Conservation (phyloP, 345 rosid species). For the Salix brachista region DNA sequence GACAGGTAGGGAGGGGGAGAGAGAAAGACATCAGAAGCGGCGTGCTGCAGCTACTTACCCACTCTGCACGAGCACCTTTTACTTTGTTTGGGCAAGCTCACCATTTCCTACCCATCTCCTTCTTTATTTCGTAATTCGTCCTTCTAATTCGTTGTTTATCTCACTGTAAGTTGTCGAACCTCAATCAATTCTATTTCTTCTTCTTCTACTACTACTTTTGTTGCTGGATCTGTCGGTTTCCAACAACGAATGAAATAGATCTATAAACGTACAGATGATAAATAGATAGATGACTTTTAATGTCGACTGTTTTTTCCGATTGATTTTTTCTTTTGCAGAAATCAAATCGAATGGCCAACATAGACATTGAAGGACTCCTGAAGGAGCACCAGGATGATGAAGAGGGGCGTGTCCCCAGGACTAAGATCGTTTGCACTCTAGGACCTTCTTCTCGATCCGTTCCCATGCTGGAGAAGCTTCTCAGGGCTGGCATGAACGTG, state of each 20-base stretch:
- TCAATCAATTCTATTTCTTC: background rate
- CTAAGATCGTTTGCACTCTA: conserved; percentile 90
- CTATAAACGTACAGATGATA: background rate
- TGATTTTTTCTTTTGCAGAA: background rate
- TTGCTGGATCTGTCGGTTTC: background rate
- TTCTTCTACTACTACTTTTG: background rate
- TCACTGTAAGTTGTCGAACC: background rate
- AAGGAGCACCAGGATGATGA: conserved; percentile 45
- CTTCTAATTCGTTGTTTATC: background rate
- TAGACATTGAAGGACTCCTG: conserved; percentile 77
- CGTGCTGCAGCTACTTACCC: background rate
- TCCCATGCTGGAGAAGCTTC: conserved; percentile 79
- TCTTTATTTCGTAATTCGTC: background rate
- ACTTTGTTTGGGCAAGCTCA: background rate
- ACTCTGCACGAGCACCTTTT: background rate
- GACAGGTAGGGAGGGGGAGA: background rate
- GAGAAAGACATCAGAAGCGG: background rate
- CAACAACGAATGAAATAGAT: background rate
- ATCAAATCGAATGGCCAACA: conserved; percentile 59
- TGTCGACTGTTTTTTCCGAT: background rate
- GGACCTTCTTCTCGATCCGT: conserved; percentile 91
- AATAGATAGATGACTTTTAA: background rate
- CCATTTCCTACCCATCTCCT: background rate
- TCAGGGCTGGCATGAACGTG: conserved; percentile 92
- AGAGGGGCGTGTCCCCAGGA: conserved; percentile 64